A percentile compares a stretch with the other conserved stretches of the same genome.
These are phyloP conservation scores for Aureobasidium sp. DNA, from an alignment of 2,329 filamentous ascomycete genomes.

Conservation along the genomic window DNA sequence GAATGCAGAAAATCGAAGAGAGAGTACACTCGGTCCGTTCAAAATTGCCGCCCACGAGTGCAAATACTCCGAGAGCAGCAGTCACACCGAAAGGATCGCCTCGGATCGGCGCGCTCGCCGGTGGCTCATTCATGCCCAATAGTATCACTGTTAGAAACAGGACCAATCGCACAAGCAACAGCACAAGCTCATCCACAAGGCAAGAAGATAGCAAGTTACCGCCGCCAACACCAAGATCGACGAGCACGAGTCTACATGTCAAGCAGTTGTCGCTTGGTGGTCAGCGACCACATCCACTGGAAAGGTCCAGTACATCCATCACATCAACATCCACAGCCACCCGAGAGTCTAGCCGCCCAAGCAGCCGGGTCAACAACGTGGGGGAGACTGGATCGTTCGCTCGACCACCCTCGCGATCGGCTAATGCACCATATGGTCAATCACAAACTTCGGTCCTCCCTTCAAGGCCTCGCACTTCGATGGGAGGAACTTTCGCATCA, in stretches of 20 bases:
- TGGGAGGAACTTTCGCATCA: conserved; percentile 49
- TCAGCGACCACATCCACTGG: conserved; percentile 21
- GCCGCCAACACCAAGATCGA: conserved; percentile 16
- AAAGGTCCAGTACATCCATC: conserved; percentile 21
- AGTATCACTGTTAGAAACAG: conserved; percentile 57
- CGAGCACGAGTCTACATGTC: conserved; percentile 25
- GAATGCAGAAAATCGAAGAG: conserved; percentile 94
- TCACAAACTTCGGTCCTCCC: conserved; percentile 24
- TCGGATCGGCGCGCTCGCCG: conserved; percentile 36
- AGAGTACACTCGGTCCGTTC: conserved; percentile 86
- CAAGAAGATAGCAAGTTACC: conserved; percentile 17
- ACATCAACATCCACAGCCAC: not conserved
- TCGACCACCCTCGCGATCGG: conserved; percentile 1
- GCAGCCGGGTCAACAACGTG: conserved; percentile 60
- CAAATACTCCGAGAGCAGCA: conserved; percentile 72
- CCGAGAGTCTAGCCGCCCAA: conserved; percentile 50
- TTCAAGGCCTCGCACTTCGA: conserved; percentile 60
- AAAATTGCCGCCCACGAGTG: conserved; percentile 74
- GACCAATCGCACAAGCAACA: conserved; percentile 56
- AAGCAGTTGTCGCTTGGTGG: conserved; percentile 45
- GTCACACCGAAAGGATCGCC: conserved; percentile 39
- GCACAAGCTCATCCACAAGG: conserved; percentile 33
- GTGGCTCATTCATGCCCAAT: conserved; percentile 41
- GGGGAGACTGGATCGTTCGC: conserved; percentile 34
- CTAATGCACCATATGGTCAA: conserved; percentile 20